Conservation (phyloP, 2,329 filamentous ascomycete genomes). For the Aspergillus calidoustus region DNA sequence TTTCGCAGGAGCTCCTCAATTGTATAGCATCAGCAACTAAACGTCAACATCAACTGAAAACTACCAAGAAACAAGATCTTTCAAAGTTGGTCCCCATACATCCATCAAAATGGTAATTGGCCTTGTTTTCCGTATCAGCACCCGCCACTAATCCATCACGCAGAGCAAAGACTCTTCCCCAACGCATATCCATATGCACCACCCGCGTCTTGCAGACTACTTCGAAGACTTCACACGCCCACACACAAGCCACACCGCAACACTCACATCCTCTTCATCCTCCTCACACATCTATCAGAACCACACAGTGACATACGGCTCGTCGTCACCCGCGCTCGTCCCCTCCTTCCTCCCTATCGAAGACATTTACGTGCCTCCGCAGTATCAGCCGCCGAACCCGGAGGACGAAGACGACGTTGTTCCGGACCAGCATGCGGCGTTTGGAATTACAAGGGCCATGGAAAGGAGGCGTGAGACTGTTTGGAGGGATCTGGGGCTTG, state of each 20-base stretch:
- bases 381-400: slow-evolving; percentile 66
- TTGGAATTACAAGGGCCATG: slow-evolving; percentile 67
- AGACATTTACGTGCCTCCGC: slow-evolving; percentile 63
- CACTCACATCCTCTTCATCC: slow-evolving; percentile 15
- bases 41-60: background rate
- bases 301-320: slow-evolving; percentile 34
- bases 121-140: background rate
- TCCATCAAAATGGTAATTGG: background rate
- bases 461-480: slow-evolving; percentile 57
- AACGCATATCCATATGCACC: slow-evolving; percentile 54
- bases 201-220: slow-evolving; percentile 53
- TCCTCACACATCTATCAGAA: slow-evolving; percentile 23
- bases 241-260: slow-evolving; percentile 37
- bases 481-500: slow-evolving; percentile 60
- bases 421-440: slow-evolving; percentile 69
- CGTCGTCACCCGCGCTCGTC: slow-evolving; percentile 37
- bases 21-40: background rate
- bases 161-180: slow-evolving; percentile 57
- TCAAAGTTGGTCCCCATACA: background rate
- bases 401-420: slow-evolving; percentile 71
- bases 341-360: slow-evolving; percentile 57
- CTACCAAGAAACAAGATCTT: background rate
- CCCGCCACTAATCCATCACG: slow-evolving; percentile 1
- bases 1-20: background rate
- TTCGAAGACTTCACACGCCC: slow-evolving; percentile 57